A percentile compares a stretch with the other conserved stretches of the same genome.
phyloP scores from a whole-genome alignment of 345 rosid species.

The Lepidium sativum region DNA sequence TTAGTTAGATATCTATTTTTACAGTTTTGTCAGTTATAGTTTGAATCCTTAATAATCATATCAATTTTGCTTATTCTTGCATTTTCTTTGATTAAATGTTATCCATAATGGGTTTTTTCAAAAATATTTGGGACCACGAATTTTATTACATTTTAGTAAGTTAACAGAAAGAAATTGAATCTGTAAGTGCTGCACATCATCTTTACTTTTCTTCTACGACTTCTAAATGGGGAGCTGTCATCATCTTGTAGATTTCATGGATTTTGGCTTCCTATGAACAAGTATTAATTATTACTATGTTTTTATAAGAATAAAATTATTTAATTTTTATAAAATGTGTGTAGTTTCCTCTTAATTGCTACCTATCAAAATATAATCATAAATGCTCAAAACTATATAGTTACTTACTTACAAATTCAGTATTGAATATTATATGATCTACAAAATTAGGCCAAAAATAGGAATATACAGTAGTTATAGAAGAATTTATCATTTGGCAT shows the following conservation, averaged over 20 bases:
- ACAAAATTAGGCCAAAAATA: too few species aligned
- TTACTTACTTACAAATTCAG: too few species aligned
- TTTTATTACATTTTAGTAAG: background rate
- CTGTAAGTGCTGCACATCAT: conserved; percentile 40
- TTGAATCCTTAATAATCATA: background rate
- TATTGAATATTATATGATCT: too few species aligned
- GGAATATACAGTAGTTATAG: too few species aligned
- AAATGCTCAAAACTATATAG: too few species aligned
- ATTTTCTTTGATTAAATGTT: background rate
- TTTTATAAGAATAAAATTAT: background rate
- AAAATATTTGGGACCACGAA: conserved; percentile 18
- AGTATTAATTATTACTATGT: background rate
- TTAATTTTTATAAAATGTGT: background rate
- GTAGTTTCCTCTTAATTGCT: too few species aligned
- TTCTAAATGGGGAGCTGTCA: conserved; percentile 31
- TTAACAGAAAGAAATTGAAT: conserved; percentile 19
- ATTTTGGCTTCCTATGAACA: conserved; percentile 12
- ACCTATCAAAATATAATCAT: too few species aligned
- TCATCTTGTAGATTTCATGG: conserved; percentile 24
- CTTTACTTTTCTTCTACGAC: conserved; percentile 88
- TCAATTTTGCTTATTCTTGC: background rate
- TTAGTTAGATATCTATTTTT: too few species aligned
- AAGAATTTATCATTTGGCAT: too few species aligned
- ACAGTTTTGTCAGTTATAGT: too few species aligned
- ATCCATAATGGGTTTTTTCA: background rate